Conservation (phyloP, 2,329 filamentous ascomycete species). For the Biscogniauxia marginata region DNA sequence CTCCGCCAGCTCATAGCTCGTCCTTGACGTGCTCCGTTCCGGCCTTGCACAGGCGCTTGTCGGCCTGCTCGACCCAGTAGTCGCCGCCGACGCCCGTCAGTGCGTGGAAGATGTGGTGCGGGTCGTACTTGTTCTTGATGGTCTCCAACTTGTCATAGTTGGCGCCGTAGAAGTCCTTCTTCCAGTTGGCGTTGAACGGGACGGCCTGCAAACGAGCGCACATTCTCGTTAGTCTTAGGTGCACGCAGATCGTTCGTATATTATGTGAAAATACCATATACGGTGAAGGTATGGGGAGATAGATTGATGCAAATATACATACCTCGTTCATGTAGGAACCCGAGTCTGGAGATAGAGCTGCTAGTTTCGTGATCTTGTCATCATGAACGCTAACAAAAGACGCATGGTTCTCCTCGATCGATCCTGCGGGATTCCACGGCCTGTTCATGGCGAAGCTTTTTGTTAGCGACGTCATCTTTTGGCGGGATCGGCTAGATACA, state of each 20-base stretch:
- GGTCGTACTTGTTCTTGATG: slow-evolving; percentile 53
- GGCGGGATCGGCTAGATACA: neutral
- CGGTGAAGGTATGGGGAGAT: neutral
- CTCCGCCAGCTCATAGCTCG: neutral
- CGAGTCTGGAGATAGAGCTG: slow-evolving; percentile 39
- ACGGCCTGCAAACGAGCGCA: neutral
- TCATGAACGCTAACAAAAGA: slow-evolving; percentile 32
- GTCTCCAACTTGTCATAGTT: slow-evolving; percentile 42
- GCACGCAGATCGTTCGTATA: too few relatives aligned
- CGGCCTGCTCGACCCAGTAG: slow-evolving; percentile 12
- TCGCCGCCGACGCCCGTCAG: slow-evolving; percentile 50
- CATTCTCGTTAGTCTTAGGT: too few relatives aligned
- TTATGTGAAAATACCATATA: neutral
- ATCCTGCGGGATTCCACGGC: slow-evolving; percentile 32
- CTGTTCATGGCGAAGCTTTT: slow-evolving; percentile 16
- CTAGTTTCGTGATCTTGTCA: slow-evolving; percentile 31
- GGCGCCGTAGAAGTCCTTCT: slow-evolving; percentile 45
- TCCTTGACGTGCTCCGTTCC: neutral
- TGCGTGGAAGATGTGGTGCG: slow-evolving; percentile 45
- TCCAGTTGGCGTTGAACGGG: slow-evolving; percentile 44
- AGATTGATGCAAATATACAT: neutral
- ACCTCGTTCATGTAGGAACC: slow-evolving; percentile 53
- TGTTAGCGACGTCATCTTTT: neutral
- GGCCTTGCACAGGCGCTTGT: slow-evolving; percentile 8
- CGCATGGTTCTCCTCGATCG: slow-evolving; percentile 29